These are phyloP conservation scores for Rhodotorula sp. DNA, from an alignment of 1,284 basidiomycete species.

Conservation along the genomic window DNA sequence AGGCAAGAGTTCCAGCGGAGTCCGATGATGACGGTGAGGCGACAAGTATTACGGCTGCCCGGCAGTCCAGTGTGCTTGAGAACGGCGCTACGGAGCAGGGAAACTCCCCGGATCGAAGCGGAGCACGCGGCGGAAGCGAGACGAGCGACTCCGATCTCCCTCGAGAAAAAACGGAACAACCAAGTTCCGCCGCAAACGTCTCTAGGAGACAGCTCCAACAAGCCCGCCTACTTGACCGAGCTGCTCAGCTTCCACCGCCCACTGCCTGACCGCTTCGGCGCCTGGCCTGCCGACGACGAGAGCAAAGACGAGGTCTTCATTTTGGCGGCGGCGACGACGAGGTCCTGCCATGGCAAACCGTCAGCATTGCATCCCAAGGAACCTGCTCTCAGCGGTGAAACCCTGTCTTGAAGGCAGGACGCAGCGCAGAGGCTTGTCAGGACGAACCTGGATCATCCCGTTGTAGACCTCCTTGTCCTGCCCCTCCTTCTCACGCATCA, in stretches of 20 bases:
- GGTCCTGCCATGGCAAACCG: slow-evolving; percentile 25
- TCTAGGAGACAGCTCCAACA: neutral
- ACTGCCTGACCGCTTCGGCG: slow-evolving; percentile 23
- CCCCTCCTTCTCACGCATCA: slow-evolving; percentile 38
- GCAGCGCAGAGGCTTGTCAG: neutral
- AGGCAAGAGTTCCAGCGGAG: neutral
- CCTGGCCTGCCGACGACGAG: neutral
- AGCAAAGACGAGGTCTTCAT: slow-evolving; percentile 30
- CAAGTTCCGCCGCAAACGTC: too few relatives aligned
- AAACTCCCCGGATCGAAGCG: too few relatives aligned
- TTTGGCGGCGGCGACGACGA: slow-evolving; percentile 39
- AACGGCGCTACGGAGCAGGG: neutral
- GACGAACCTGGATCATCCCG: slow-evolving; percentile 39
- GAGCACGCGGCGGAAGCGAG: neutral
- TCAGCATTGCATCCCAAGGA: neutral
- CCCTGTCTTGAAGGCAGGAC: neutral
- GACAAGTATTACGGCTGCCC: neutral
- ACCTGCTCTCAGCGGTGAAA: neutral
- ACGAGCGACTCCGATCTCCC: neutral
- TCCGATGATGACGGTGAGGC: neutral
- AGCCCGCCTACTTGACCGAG: neutral
- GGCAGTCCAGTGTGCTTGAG: too few relatives aligned
- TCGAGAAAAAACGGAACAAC: neutral
- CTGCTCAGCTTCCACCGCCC: slow-evolving; percentile 16
- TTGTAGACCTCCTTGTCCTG: slow-evolving; percentile 41